Evolutionary conservation across 306 rosid species (phyloP), one percentile per base, ranked within the genome.

Genomic region (Biancaea sappan): DNA sequence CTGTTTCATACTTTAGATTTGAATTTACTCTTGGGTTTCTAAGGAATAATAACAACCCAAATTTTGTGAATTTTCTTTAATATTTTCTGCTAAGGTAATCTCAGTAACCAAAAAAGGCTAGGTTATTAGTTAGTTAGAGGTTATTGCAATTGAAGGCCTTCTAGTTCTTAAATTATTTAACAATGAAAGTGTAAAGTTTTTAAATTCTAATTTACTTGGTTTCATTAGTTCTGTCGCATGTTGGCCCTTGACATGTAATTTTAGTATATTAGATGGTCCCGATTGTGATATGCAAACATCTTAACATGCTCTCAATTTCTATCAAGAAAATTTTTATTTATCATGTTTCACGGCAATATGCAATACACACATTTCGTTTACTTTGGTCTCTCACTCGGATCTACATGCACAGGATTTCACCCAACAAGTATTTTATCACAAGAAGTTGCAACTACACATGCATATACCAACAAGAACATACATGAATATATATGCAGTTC

Each of bases 71-170:
- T 64, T 34, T 47, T 29, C 15, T 29, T 18, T 72, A 25, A 3
- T 6, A 8, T 37, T 68, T 14, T 29, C 16, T 4, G 14, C 13
- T 18, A 41, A 51, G 76, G 61, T 74, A 54, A 68, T 21, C 31
- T 80, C 76, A 24, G 41, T 51, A 10, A 9, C 28, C 48, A 0
- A 44, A 66, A 11, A 52, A 24, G 54, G 24, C 26, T 61, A 29
- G 11, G n/a, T n/a, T 11, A 11, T 24, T 70, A 50, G 51, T 54
- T 37, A 66, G 8, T 34, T 7, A 35, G 47, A 52, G 22, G 24
- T 62, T 22, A 35, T 35, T 78, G 59, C 70, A 68, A 68, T 54
- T 63, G 51, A 46, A 78, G 53, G 21, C 35, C 66, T 70, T 25
- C 51, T 38, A 24, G 34, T 50, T 64, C 65, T 64, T 64, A 21